A percentile compares a stretch with the other conserved stretches of the same genome.
phyloP scores from a whole-genome alignment of 1,284 basidiomycete species.

The Somion occarium region DNA sequence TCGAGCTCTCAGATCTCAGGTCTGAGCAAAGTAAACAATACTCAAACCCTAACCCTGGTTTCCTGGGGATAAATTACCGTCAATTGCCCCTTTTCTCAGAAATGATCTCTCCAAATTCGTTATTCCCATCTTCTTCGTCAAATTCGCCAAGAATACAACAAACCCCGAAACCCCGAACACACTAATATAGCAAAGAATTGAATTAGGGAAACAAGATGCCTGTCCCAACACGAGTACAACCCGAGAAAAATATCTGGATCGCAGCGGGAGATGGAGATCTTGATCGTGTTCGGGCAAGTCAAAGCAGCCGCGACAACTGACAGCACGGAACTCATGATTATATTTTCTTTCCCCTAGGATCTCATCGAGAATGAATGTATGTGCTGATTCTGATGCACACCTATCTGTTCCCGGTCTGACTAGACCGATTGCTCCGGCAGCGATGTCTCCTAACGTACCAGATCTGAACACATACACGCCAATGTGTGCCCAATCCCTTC shows the following conservation, averaged over 20 bases:
- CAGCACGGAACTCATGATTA: too few species aligned
- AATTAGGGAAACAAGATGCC: constrained; percentile 24
- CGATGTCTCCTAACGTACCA: constrained; percentile 68
- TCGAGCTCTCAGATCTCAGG: too few species aligned
- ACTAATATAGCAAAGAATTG: too few species aligned
- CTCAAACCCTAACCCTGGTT: too few species aligned
- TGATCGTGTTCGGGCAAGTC: constrained; percentile 30
- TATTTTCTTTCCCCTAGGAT: constrained; percentile 12
- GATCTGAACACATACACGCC: constrained; percentile 85
- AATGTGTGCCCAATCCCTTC: constrained; percentile 45
- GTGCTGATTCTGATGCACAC: constrained; percentile 9
- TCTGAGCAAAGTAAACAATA: too few species aligned
- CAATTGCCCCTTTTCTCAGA: not conserved
- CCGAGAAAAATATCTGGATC: constrained; percentile 81
- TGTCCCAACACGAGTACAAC: constrained; percentile 21
- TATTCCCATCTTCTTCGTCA: too few species aligned
- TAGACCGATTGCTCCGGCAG: constrained; percentile 30
- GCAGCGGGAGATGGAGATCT: constrained; percentile 85
- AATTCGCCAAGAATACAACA: too few species aligned
- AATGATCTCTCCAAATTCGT: not conserved
- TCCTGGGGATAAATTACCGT: too few species aligned
- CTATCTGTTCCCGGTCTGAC: not conserved
- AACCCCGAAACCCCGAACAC: too few species aligned
- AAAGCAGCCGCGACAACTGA: too few species aligned
- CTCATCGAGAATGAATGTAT: constrained; percentile 20